phyloP scores from a whole-genome alignment of 176 grass and related monocot genomes.

The Coix lacrymajobi region DNA sequence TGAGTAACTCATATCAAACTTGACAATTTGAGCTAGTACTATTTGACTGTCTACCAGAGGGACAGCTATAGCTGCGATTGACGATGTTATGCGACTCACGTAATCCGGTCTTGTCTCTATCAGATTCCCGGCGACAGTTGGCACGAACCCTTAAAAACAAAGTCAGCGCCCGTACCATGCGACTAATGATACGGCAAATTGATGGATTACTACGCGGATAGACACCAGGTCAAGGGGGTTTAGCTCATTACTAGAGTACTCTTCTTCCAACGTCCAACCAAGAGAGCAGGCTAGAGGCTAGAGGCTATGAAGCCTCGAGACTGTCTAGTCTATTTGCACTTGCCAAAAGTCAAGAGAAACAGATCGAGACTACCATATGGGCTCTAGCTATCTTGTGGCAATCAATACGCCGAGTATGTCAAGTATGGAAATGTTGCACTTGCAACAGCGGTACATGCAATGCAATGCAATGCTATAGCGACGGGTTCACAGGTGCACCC shows the following conservation, averaged over 20 bases:
- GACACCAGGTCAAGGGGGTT: neutral
- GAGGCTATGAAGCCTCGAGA: neutral
- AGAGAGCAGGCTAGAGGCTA: neutral
- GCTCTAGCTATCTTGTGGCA: neutral
- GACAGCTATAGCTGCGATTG: neutral
- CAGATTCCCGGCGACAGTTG: conserved; percentile 10
- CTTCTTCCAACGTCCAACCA: neutral
- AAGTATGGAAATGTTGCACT: neutral
- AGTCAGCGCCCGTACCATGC: conserved; percentile 7
- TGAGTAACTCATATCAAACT: neutral
- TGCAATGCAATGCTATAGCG: no score
- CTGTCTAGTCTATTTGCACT: neutral
- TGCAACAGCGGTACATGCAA: neutral
- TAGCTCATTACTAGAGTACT: neutral
- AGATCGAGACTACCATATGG: neutral
- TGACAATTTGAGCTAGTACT: neutral
- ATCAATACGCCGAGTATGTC: neutral
- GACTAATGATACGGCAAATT: neutral
- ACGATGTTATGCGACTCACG: neutral
- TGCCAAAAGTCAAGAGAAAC: conserved; percentile 5
- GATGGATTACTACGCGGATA: neutral
- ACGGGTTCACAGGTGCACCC: neutral
- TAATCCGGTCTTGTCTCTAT: conserved; percentile 1
- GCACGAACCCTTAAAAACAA: neutral
- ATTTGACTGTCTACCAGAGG: neutral